Evolutionary conservation across 345 rosid genomes (phyloP).

Genomic region (Eucalyptus camaldulensis): DNA sequence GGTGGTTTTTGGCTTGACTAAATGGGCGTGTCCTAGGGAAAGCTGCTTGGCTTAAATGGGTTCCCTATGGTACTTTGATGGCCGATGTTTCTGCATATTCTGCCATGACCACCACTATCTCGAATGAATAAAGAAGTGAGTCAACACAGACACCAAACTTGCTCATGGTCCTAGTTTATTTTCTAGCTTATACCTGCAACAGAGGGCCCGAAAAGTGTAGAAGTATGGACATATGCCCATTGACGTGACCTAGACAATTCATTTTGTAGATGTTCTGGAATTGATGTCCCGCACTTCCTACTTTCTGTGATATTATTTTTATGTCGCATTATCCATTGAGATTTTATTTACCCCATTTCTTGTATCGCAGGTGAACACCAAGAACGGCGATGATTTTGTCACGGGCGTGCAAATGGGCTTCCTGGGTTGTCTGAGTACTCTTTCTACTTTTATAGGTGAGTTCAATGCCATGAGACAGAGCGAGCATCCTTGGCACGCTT

Average conservation of each 20-base stretch:
- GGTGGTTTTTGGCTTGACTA: slow-evolving; percentile 79
- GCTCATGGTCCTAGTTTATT: background rate
- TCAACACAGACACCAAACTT: background rate
- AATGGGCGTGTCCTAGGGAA: slow-evolving; percentile 92
- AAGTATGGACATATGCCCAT: background rate
- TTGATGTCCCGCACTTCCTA: background rate
- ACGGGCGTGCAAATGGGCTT: slow-evolving; percentile 60
- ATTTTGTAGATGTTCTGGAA: background rate
- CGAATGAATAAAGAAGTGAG: slow-evolving; percentile 47
- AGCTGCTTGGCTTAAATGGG: slow-evolving; percentile 42
- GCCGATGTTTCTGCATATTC: slow-evolving; percentile 74
- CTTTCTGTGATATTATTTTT: background rate
- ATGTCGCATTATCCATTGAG: background rate
- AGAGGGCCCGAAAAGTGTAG: background rate
- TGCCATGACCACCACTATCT: slow-evolving; percentile 62
- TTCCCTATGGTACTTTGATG: slow-evolving; percentile 66
- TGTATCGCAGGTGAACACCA: slow-evolving; percentile 30
- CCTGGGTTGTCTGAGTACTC: slow-evolving; percentile 71
- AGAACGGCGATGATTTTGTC: slow-evolving; percentile 28
- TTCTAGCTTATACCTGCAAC: background rate
- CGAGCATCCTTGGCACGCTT: slow-evolving; percentile 11
- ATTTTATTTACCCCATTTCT: background rate
- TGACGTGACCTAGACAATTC: background rate
- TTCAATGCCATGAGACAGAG: slow-evolving; percentile 80
- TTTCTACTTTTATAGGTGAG: slow-evolving; percentile 80